Percentiles rank a stretch among this genome's conserved stretches.
Conservation (phyloP, 306 rosid species). For the Fragaria iinumae region DNA sequence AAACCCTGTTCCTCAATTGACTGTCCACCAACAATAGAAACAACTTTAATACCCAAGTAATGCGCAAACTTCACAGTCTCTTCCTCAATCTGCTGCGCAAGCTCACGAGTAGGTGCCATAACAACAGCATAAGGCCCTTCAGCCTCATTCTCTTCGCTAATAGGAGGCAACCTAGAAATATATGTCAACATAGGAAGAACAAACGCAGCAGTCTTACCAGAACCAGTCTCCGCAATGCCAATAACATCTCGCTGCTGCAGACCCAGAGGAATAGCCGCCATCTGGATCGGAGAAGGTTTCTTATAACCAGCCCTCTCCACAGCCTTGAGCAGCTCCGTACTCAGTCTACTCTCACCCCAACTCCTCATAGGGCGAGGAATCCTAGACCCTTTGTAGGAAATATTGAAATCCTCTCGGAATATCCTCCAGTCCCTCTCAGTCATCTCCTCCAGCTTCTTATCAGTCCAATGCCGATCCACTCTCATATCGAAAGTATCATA, state of each 20-base stretch:
- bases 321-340: slow-evolving; percentile 60
- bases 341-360: slow-evolving; percentile 74
- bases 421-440: slow-evolving; percentile 88
- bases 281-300: slow-evolving; percentile 13
- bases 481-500: slow-evolving; percentile 85
- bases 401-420: slow-evolving; percentile 79
- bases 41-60: slow-evolving; percentile 75
- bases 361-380: slow-evolving; percentile 86
- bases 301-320: slow-evolving; percentile 87
- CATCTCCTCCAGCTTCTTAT: slow-evolving; percentile 90
- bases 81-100: slow-evolving; percentile 90
- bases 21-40: slow-evolving; percentile 93
- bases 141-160: slow-evolving; percentile 84
- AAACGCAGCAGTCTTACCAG: slow-evolving; percentile 74
- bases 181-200: not conserved
- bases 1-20: slow-evolving; percentile 94
- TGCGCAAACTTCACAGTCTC: slow-evolving; percentile 85
- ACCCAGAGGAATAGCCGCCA: slow-evolving; percentile 35
- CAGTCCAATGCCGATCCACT: slow-evolving; percentile 90
- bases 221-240: slow-evolving; percentile 71
- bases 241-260: slow-evolving; percentile 85
- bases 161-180: slow-evolving; percentile 48
- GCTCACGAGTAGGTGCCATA: slow-evolving; percentile 95
- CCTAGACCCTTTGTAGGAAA: slow-evolving; percentile 79
- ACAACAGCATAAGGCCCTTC: slow-evolving; percentile 96